Base-by-base conservation (phyloP, 306 rosid species). In the Trifolium subterraneum region DNA sequence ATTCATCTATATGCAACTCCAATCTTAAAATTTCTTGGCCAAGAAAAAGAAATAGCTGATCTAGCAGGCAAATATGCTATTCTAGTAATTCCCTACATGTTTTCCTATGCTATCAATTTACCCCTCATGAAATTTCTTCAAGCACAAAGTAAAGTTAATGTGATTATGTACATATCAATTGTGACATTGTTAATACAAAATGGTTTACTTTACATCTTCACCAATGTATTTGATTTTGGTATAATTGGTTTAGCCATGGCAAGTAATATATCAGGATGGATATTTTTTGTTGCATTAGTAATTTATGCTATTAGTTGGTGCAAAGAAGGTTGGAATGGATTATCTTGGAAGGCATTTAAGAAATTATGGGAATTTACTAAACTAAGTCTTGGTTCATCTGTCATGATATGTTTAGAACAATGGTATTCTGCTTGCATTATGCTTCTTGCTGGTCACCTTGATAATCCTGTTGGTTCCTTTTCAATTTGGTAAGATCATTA, bases 251-350 rank as follows among this genome's bases (percentile, higher is more conserved):
- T 92, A 13, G 96, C 96, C 12, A 6, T 88, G 47, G 95, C 90
- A 2, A 80, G 13, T 74, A 77, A 90, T 45, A 44, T 90, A 38
- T 70, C 85, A 3, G 65, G 87, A 41, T 88, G 96, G 96, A 9
- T 23, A 9, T 33, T 78, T 72, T 79, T 80, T 16, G 4, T 70
- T 70, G 86, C 86, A 45, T 82, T 83, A 51, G 75, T 79, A 78
- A 19, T 74, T 7, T 88, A 90, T 73, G 83, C 75, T 14, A 18
- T 82, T 3, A 87, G 83, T 18, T 93, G 98, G 94, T 84, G 90
- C 78, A 80, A 83, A 8, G 91, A 88, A 72, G 92, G 88, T 9
- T 92, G 98, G 98, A 84, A 2, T 54, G 98, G 96, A 8, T 80
- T 84, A 5, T 85, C 96, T 29, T 79, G 84, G 91, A 38, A 64